These are phyloP conservation scores for Schizonepeta tenuifolia DNA, from an alignment of 257 asterid species.

Conservation along the genomic window DNA sequence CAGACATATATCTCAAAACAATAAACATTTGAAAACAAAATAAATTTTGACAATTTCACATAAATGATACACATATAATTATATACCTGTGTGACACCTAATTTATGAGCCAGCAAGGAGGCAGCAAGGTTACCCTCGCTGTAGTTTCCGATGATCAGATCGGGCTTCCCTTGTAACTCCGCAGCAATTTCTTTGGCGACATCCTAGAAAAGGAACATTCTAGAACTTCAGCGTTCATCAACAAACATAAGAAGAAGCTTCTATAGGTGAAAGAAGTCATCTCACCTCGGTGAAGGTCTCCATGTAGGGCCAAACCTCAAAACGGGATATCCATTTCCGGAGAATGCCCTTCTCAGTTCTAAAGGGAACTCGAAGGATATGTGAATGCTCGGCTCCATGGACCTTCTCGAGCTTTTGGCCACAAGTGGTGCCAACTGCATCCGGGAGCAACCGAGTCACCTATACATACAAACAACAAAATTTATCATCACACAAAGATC, in stretches of 20 bases:
- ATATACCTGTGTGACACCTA: constrained; percentile 93
- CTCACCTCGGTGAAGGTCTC: constrained; percentile 91
- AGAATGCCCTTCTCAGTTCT: constrained; percentile 87
- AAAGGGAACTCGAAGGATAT: constrained; percentile 94
- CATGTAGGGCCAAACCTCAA: constrained; percentile 99
- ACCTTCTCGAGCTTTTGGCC: constrained; percentile 92
- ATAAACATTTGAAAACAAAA: neutral
- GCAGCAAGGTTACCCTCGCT: constrained; percentile 99
- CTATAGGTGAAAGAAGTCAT: neutral
- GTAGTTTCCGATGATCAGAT: constrained; percentile 89
- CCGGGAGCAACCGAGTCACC: constrained; percentile 96
- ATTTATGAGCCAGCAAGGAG: constrained; percentile 87
- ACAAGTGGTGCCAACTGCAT: constrained; percentile 97
- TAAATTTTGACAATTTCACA: neutral
- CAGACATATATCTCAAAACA: neutral
- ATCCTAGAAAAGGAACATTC: constrained; percentile 51
- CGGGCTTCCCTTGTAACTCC: constrained; percentile 86
- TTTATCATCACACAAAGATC: neutral
- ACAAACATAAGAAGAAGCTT: neutral
- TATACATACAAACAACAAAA: constrained; percentile 28
- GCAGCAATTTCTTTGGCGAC: constrained; percentile 81
- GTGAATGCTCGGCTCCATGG: constrained; percentile 82
- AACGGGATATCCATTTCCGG: constrained; percentile 95
- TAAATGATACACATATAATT: neutral
- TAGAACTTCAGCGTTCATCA: neutral